Evolutionary conservation across 176 grass and related monocot genomes (phyloP).

Genomic region (Oryza glaberrima): DNA sequence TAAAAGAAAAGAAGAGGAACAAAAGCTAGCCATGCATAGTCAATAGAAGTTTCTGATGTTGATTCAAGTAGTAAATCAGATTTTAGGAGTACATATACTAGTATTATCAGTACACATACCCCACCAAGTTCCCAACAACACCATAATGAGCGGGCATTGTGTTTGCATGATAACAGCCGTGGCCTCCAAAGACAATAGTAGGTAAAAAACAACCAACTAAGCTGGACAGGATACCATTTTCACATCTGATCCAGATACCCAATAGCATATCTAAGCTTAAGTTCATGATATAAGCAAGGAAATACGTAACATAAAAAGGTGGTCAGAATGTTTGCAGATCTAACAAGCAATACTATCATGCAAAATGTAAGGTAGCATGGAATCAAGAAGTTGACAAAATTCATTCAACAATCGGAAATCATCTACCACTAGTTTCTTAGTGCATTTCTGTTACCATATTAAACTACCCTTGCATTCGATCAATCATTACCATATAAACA

Average conservation of each 20-base stretch:
- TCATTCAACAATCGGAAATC: background rate
- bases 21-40: background rate
- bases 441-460: background rate
- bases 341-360: background rate
- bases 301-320: background rate
- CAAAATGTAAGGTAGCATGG: background rate
- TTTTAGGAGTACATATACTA: background rate
- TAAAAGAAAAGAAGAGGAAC: background rate
- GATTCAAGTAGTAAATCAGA: conserved; percentile 11
- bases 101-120: background rate
- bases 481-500: background rate
- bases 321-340: background rate
- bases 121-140: background rate
- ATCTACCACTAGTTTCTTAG: background rate
- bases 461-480: background rate
- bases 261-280: background rate
- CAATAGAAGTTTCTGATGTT: background rate
- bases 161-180: background rate
- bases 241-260: conserved; percentile 7
- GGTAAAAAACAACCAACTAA: background rate
- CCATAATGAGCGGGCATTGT: background rate
- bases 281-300: conserved; percentile 2
- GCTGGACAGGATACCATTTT: conserved; percentile 8
- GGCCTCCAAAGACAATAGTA: background rate
- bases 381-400: background rate